Percentiles rank a stretch among this genome's conserved stretches.
Evolutionary conservation across 1,284 basidiomycete species (phyloP).

Genomic region (Stygiomarasmius scandens): DNA sequence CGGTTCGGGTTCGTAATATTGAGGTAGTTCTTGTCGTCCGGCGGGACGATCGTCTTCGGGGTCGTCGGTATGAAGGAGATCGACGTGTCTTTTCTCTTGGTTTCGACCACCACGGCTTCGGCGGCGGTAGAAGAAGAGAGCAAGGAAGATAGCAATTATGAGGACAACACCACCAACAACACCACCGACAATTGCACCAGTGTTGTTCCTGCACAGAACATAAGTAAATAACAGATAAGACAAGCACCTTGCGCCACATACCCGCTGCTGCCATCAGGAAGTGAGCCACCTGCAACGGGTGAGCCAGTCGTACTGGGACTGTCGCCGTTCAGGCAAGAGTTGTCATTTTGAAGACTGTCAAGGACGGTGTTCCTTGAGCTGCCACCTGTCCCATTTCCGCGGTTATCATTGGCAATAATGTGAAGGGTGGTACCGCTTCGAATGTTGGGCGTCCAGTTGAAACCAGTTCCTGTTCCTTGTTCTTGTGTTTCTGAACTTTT

Average conservation of each 20-base stretch:
- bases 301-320: constrained; percentile 79
- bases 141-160: constrained; percentile 42
- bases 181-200: constrained; percentile 71
- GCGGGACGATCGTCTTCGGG: constrained; percentile 45
- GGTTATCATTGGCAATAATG: constrained; percentile 64
- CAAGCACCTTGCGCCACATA: constrained; percentile 22
- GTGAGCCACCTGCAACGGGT: constrained; percentile 72
- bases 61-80: constrained; percentile 63
- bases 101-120: constrained; percentile 42
- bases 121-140: constrained; percentile 57
- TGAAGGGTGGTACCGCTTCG: constrained; percentile 65
- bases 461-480: constrained; percentile 52
- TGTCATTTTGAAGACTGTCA: constrained; percentile 46
- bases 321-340: constrained; percentile 53
- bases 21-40: constrained; percentile 48
- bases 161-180: constrained; percentile 65
- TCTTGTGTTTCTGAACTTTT: constrained; percentile 44
- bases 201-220: constrained; percentile 39
- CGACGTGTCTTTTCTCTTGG: constrained; percentile 50
- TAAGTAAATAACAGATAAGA: background rate
- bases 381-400: constrained; percentile 70
- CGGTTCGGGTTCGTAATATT: constrained; percentile 74
- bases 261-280: constrained; percentile 54
- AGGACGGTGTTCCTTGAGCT: constrained; percentile 59
- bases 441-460: constrained; percentile 68